Evolutionary conservation across 2,329 filamentous ascomycete species (phyloP), one percentile per base, ranked within the genome.

Genomic region (Bipolaris zeicola): DNA sequence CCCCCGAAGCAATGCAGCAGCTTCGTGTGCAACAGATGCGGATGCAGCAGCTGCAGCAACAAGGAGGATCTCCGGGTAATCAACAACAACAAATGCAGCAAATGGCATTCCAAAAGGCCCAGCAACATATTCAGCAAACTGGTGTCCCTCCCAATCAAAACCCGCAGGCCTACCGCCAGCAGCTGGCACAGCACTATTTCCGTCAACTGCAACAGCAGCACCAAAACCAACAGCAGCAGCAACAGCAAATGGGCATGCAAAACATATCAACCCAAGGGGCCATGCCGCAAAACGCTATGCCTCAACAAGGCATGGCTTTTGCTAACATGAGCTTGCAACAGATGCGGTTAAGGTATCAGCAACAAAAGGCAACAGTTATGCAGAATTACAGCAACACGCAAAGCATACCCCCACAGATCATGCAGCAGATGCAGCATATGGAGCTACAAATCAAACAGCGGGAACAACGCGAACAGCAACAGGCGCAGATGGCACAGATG

Each of bases 1-100:
- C 73, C 4, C 73, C 72, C 5, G 73, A 76, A 43, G 69, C 74
- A 10, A 67, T 74, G 60, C 69, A 75, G 33, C 62, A 69, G 44
- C 26, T 68, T 20, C 69, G 67, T 36, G 57, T 63, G 55, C 63
- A 64, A 37, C 68, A 73, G 51, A 62, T 73, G 52, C 64, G 63
- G 16, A 57, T 61, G 41, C 68, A 71, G 49, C 74, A 75, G 62
- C 54, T 77, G 28, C 69, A 66, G 47, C 61, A 58, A 41, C 59
- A 61, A 28, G 42, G 55, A 37, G 64, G 56, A 45, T 67, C 66
- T 38, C 64, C 66, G 24, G 61, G 64, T 38, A 62, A 63, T 38
- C 60, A 55, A 26, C 58, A 61, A 16, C 56, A 66, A n/a, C 70
- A 72, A 18, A 28, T 48, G 28, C 70, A 72, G 43, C 66, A 75